Conservation (phyloP, 2,329 filamentous ascomycete species). For the Penicillium sp. region DNA sequence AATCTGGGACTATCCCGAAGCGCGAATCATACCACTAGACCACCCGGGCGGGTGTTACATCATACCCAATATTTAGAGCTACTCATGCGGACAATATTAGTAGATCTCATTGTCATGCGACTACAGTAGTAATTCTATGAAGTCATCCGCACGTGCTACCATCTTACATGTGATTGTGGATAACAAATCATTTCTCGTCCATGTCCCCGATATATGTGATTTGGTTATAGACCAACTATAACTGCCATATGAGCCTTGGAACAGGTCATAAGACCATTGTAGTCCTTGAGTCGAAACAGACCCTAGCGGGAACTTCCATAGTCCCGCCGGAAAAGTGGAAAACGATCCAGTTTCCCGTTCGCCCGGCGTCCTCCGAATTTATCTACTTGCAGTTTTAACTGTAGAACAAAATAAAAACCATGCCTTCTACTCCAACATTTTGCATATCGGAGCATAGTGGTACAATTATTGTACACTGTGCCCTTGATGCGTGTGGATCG, state of each 20-base stretch:
- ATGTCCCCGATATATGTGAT: background rate
- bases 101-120: too few species aligned
- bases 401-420: background rate
- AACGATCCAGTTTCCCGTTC: slow-evolving; percentile 19
- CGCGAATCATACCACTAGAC: background rate
- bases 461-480: background rate
- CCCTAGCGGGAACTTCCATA: slow-evolving; percentile 10
- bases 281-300: too few species aligned
- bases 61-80: background rate
- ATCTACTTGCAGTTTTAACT: background rate
- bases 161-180: background rate
- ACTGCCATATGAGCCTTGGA: background rate
- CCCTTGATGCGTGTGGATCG: background rate
- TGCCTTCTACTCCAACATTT: rapidly evolving
- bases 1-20: background rate
- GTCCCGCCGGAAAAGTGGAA: slow-evolving; percentile 22
- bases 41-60: background rate
- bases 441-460: too few species aligned
- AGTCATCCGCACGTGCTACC: background rate
- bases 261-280: background rate
- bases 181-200: background rate
- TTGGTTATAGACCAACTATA: too few species aligned
- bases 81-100: background rate
- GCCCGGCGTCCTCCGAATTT: slow-evolving; percentile 17
- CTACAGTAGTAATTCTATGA: background rate